These are phyloP conservation scores for Eucalyptus cloeziana DNA, from an alignment of 345 rosid species.

Conservation along the genomic window DNA sequence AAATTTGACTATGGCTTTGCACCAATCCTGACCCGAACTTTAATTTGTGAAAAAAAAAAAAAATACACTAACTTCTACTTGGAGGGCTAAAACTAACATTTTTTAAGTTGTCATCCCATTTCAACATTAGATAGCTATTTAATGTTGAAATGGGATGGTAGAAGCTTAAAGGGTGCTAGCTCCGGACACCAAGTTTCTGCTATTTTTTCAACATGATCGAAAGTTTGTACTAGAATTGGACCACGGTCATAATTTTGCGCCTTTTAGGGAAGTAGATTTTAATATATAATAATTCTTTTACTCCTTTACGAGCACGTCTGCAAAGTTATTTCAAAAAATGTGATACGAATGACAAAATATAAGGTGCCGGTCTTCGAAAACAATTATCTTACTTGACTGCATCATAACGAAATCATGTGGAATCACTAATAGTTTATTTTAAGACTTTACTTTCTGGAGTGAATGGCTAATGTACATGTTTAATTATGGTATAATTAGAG, in stretches of 20 bases:
- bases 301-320: neutral
- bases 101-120: too few species aligned
- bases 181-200: neutral
- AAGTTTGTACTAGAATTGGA: neutral
- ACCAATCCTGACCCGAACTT: accelerated
- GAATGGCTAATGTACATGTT: neutral
- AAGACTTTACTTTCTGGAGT: neutral
- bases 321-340: neutral
- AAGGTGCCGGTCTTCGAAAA: neutral
- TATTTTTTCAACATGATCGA: neutral
- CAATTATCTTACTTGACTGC: neutral
- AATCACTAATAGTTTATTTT: neutral
- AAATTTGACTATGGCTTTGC: neutral
- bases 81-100: neutral
- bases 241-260: neutral
- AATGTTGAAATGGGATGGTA: neutral
- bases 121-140: neutral
- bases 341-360: neutral
- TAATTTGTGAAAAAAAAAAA: neutral
- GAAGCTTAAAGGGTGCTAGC: neutral
- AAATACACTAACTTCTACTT: neutral
- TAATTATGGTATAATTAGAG: neutral
- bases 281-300: too few species aligned
- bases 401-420: neutral
- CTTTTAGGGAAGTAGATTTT: neutral